phyloP scores from a whole-genome alignment of 2,329 filamentous ascomycete genomes.

The Fonsecaea multimorphosa region DNA sequence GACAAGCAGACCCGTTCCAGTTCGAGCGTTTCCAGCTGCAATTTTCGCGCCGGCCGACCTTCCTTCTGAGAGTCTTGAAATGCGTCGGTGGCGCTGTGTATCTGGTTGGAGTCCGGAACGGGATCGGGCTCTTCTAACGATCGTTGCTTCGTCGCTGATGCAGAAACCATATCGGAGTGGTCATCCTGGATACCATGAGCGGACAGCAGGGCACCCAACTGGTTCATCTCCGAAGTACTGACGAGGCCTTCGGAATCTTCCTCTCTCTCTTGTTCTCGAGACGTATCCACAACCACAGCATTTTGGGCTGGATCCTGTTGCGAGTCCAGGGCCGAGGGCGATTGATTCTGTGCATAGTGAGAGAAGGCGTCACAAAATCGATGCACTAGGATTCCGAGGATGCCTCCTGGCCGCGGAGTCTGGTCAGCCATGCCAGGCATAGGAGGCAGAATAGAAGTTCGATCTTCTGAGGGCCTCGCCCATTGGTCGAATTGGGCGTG shows the following conservation, averaged over 20 bases:
- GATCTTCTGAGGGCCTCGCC: slow-evolving; percentile 35
- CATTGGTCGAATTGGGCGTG: slow-evolving; percentile 54
- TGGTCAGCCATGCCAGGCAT: slow-evolving; percentile 55
- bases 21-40: slow-evolving; percentile 74
- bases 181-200: slow-evolving; percentile 35
- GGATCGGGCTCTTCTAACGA: slow-evolving; percentile 4
- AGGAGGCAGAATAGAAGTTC: slow-evolving; percentile 30
- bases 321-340: slow-evolving; percentile 4
- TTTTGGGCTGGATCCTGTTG: slow-evolving; percentile 13
- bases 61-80: slow-evolving; percentile 30
- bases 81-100: slow-evolving; percentile 13
- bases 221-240: slow-evolving; percentile 29
- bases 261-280: slow-evolving; percentile 15
- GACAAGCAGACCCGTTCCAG: slow-evolving; percentile 77
- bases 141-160: slow-evolving; percentile 19
- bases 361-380: slow-evolving; percentile 63
- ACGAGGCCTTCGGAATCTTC: slow-evolving; percentile 19
- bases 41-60: slow-evolving; percentile 57
- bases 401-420: slow-evolving; percentile 64
- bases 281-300: not conserved
- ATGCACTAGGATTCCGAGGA: slow-evolving; percentile 71
- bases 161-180: slow-evolving; percentile 17
- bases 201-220: slow-evolving; percentile 35
- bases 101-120: slow-evolving; percentile 5
- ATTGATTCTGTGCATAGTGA: slow-evolving; percentile 19